Evolutionary conservation across 75 land plant species (phyloP).

Genomic region (Selaginella tamariscina): DNA sequence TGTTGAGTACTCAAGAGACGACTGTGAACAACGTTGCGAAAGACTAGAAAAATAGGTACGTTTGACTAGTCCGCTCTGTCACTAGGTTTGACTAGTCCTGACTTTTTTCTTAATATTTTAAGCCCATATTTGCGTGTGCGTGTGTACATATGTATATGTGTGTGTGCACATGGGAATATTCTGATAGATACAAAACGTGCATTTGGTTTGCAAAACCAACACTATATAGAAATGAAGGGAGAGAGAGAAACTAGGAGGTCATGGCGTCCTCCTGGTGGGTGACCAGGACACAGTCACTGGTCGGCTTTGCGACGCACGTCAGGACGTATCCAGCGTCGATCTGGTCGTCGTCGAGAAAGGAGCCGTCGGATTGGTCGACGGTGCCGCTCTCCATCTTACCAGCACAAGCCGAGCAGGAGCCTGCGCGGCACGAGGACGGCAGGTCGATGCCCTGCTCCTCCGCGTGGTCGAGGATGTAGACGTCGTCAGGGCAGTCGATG

Average conservation of each 20-base stretch:
- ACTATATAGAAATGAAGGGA: background rate
- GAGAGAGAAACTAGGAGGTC: background rate
- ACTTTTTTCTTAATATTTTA: no score
- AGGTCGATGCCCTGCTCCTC: slow-evolving; percentile 28
- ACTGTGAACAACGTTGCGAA: background rate
- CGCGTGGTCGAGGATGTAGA: slow-evolving; percentile 30
- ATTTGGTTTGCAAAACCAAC: no score
- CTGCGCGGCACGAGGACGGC: slow-evolving; percentile 39
- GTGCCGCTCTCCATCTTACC: slow-evolving; percentile 20
- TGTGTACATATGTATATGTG: background rate
- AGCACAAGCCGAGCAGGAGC: slow-evolving; percentile 36
- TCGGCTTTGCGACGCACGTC: slow-evolving; percentile 41
- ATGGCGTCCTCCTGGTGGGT: slow-evolving; percentile 43
- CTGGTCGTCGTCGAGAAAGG: slow-evolving; percentile 29
- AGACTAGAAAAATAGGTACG: background rate
- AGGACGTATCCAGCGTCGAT: slow-evolving; percentile 20
- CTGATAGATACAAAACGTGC: no score
- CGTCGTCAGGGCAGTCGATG: slow-evolving; percentile 19
- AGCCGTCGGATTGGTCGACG: slow-evolving; percentile 33
- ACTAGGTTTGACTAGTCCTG: no score
- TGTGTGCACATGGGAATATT: no score
- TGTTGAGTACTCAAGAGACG: background rate
- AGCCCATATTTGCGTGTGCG: no score
- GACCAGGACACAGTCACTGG: slow-evolving; percentile 53
- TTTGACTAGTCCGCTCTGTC: no score